Percentiles rank a stretch among this genome's conserved stretches.
These are phyloP conservation scores for Diutina neorugosa DNA, from an alignment of 1,139 yeast species.

Conservation along the genomic window DNA sequence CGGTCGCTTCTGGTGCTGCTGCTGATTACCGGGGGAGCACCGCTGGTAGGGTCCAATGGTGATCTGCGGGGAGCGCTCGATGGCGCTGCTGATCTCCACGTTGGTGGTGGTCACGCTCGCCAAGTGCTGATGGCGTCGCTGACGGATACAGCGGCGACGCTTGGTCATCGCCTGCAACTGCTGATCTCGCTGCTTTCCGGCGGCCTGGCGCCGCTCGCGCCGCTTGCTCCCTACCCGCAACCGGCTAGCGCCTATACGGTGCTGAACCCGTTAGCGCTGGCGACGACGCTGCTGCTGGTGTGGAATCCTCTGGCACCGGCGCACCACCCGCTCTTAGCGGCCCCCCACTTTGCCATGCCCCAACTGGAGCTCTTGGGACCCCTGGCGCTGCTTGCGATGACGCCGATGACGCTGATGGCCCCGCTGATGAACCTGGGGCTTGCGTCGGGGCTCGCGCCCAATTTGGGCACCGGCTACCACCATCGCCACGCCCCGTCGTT, in stretches of 20 bases:
- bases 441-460: neutral
- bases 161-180: neutral
- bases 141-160: neutral
- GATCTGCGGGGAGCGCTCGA: neutral
- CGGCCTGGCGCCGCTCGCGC: neutral
- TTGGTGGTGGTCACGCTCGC: neutral
- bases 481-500: neutral
- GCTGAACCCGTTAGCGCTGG: neutral
- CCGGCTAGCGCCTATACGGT: neutral
- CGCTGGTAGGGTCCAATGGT: neutral
- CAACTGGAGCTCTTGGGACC: neutral
- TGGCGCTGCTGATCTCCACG: neutral
- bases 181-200: neutral
- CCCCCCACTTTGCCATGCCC: neutral
- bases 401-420: neutral
- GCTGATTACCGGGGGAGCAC: conserved; percentile 1
- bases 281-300: neutral
- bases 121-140: conserved; percentile 3
- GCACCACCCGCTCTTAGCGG: neutral
- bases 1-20: conserved; percentile 1
- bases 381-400: neutral
- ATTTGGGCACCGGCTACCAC: neutral
- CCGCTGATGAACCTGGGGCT: neutral
- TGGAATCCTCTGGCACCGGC: neutral
- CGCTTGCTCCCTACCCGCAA: neutral